Base-by-base conservation (phyloP, 139 green algal genomes). In the Spirogloea muscicola region DNA sequence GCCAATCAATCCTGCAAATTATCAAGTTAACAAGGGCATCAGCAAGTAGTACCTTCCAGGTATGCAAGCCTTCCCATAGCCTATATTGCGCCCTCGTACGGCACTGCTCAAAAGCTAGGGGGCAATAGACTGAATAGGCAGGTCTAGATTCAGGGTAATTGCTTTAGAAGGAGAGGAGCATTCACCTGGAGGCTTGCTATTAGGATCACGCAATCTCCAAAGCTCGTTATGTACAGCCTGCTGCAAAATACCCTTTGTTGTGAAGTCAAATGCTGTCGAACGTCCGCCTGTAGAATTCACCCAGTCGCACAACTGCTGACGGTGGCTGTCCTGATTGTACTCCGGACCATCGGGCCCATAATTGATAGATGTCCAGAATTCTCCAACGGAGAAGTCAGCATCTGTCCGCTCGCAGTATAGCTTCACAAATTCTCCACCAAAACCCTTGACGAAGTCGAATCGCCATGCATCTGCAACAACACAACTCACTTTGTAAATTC, bases 301-400 rank as follows among this genome's bases (percentile, higher is more conserved):
- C 83, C 83, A 88, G 60, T 87, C 61, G 9, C 76, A 48, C 18
- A 86, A 49, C n/a, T 52, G 21, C 74, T 88, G 84, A 58, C 84
- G 61, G 73, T 85, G 77, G 36, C 21, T n/a, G 52, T 82, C 74
- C 38, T 72, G 60, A 46, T 75, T 75, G 61, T 78, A 78, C 16
- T 67, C 70, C 49, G 61, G 46, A n/a, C 64, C 48, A 7, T 42
- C 65, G 44, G 39, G 9, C 7, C 63, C 64, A 31, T 80, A 80
- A 2, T 40, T 49, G n/a, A 80, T 72, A n/a, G 65, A 80, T 49
- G 84, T 76, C 85, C 89, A 94, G 73, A 84, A 89, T 64, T 94
- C 89, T 2, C 84, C 90, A 27, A 94, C 86, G 37, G 84, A 69
- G 62, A 94, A 91, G 1, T 63, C 55, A 3, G 85, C 70, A 0